phyloP scores from a whole-genome alignment of 1,139 yeast genomes.

The Debaryomyces coudertii region DNA sequence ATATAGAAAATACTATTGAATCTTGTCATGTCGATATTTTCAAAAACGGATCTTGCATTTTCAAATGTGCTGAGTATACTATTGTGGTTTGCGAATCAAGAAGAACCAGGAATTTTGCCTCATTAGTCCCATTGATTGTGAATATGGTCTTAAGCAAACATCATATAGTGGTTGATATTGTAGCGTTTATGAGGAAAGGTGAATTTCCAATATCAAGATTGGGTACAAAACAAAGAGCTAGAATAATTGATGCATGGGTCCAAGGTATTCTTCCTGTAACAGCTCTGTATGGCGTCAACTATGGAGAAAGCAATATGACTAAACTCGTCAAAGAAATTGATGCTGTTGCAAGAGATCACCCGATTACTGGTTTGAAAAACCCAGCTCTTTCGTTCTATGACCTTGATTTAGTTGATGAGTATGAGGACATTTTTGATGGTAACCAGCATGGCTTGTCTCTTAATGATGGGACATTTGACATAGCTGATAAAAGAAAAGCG shows the following conservation, averaged over 20 bases:
- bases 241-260: conserved; percentile 61
- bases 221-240: conserved; percentile 77
- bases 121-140: conserved; percentile 81
- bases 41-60: conserved; percentile 66
- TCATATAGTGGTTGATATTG: conserved; percentile 82
- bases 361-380: conserved; percentile 46
- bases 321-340: conserved; percentile 56
- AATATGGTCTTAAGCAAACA: conserved; percentile 80
- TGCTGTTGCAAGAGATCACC: conserved; percentile 42
- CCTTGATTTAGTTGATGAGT: conserved; percentile 26
- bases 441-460: conserved; percentile 33
- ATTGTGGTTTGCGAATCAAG: conserved; percentile 77
- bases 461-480: conserved; percentile 20
- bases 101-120: conserved; percentile 57
- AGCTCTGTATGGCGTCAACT: conserved; percentile 56
- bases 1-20: conserved; percentile 78
- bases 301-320: conserved; percentile 68
- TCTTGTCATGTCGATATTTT: conserved; percentile 61
- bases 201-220: conserved; percentile 69
- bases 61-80: conserved; percentile 82
- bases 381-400: conserved; percentile 50
- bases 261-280: conserved; percentile 50
- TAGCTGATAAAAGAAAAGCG: conserved; percentile 8
- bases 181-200: conserved; percentile 73
- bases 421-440: conserved; percentile 35